Percentiles rank a stretch among this genome's conserved stretches.
These are phyloP conservation scores for Lachnum nothofagi DNA, from an alignment of 2,329 filamentous ascomycete genomes.

Conservation along the genomic window DNA sequence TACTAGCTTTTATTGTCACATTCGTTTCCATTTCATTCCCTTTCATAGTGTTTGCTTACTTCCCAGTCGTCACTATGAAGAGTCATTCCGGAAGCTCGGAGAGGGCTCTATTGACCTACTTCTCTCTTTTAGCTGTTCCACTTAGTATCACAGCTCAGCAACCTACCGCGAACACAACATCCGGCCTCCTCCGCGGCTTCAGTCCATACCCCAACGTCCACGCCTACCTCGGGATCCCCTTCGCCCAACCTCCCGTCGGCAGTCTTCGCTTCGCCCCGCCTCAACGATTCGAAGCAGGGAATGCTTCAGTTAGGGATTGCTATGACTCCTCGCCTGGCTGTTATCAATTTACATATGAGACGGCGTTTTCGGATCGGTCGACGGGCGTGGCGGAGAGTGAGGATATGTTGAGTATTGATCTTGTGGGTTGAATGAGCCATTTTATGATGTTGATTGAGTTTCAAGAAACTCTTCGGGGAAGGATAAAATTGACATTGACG, in stretches of 20 bases:
- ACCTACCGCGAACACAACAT: background rate
- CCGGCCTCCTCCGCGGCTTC: background rate
- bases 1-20: too few species aligned
- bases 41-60: too few species aligned
- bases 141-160: background rate
- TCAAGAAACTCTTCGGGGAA: too few species aligned
- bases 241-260: background rate
- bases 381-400: slow-evolving; percentile 2
- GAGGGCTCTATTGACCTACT: too few species aligned
- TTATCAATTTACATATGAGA: background rate
- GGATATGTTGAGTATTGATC: background rate
- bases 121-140: background rate
- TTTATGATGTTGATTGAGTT: too few species aligned
- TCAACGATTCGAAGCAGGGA: background rate
- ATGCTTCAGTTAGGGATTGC: background rate
- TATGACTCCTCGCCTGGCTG: background rate
- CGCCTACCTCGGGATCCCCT: background rate
- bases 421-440: background rate
- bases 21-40: too few species aligned
- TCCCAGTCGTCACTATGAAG: too few species aligned
- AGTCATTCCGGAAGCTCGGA: too few species aligned
- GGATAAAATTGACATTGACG: too few species aligned
- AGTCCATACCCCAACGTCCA: background rate
- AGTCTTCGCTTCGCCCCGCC: slow-evolving; percentile 3
- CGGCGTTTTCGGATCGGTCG: slow-evolving; percentile 1